Evolutionary conservation across 2,329 filamentous ascomycete species (phyloP).

Genomic region (Fusarium caatingaense): DNA sequence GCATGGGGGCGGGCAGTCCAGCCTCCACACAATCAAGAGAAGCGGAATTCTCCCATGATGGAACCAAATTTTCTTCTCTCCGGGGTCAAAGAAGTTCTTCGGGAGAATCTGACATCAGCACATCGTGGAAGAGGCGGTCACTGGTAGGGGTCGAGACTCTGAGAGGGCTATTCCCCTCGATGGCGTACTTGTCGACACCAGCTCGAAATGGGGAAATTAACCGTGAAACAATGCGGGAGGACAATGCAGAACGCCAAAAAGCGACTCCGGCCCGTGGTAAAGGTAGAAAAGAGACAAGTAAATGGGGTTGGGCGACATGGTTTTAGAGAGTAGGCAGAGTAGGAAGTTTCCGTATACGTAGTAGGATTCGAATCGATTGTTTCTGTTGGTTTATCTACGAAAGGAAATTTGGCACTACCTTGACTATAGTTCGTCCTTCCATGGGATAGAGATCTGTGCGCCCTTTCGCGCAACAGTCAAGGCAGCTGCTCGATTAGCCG

Average conservation of each 20-base stretch:
- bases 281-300: conserved; percentile 44
- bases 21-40: conserved; percentile 4
- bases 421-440: conserved; percentile 56
- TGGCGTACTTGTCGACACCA: conserved; percentile 28
- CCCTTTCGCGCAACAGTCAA: conserved; percentile 57
- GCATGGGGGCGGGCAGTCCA: background rate
- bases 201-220: conserved; percentile 19
- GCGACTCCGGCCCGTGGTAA: conserved; percentile 15
- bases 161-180: conserved; percentile 33
- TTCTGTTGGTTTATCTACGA: conserved; percentile 36
- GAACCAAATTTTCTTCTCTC: conserved; percentile 8
- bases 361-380: conserved; percentile 19
- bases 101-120: conserved; percentile 17
- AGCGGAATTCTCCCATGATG: background rate
- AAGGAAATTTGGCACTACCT: conserved; percentile 18
- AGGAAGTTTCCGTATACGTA: conserved; percentile 10
- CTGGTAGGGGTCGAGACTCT: conserved; percentile 36
- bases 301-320: conserved; percentile 48
- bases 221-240: conserved; percentile 20
- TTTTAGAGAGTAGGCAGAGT: conserved; percentile 41
- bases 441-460: conserved; percentile 58
- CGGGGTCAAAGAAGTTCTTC: conserved; percentile 7
- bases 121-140: conserved; percentile 39
- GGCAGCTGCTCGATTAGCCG: conserved; percentile 62
- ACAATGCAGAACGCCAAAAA: conserved; percentile 1